These are phyloP conservation scores for Babesia bovis DNA, from an alignment of 169 alveolate genomes.

Conservation along the genomic window DNA sequence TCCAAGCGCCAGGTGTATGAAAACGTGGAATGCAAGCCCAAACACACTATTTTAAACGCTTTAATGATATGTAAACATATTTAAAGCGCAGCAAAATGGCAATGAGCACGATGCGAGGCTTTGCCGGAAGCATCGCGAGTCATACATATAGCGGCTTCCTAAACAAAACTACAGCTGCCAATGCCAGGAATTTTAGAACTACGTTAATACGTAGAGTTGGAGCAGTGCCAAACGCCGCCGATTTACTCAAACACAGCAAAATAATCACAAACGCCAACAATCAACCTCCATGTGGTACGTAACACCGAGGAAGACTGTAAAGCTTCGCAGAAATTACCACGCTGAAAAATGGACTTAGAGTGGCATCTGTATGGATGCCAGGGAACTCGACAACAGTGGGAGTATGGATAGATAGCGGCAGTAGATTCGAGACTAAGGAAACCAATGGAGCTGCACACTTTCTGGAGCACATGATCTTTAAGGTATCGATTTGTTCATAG, in stretches of 20 bases:
- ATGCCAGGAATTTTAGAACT: neutral
- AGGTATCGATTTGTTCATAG: conserved; percentile 75
- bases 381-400: conserved; percentile 88
- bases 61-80: neutral
- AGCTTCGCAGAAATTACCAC: conserved; percentile 62
- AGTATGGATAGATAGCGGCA: conserved; percentile 93
- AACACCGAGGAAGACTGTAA: neutral
- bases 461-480: conserved; percentile 95
- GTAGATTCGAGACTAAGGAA: conserved; percentile 88
- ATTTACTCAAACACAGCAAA: conserved; percentile 49
- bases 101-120: conserved; percentile 36
- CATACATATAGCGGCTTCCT: conserved; percentile 18
- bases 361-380: conserved; percentile 84
- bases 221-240: conserved; percentile 33
- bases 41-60: neutral
- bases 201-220: conserved; percentile 4
- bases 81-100: conserved; percentile 9
- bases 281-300: conserved; percentile 67
- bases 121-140: conserved; percentile 22
- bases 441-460: conserved; percentile 97
- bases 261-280: conserved; percentile 31
- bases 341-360: conserved; percentile 85
- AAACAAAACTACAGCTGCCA: neutral
- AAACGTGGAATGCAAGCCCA: neutral
- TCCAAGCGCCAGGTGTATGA: neutral